phyloP scores from a whole-genome alignment of 495 filamentous ascomycete genomes.

The Aspergillus baeticus region DNA sequence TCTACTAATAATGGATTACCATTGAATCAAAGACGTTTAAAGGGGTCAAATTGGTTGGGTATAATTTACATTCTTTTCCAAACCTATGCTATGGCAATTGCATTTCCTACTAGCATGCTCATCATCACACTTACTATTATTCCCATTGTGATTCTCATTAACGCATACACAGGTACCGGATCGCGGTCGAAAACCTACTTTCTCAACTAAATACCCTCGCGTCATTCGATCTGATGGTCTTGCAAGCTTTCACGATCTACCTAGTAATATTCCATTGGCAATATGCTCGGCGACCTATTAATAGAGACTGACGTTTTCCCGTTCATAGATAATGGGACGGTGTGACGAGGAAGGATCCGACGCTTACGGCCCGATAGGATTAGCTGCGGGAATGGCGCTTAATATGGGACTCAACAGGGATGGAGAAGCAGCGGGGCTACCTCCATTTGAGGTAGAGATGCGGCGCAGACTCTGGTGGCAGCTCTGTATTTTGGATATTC shows the following conservation, averaged over 20 bases:
- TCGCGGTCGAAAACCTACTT: constrained; percentile 66
- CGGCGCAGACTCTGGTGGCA: constrained; percentile 76
- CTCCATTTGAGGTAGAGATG: constrained; percentile 74
- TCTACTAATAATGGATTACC: background rate
- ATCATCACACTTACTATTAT: too few relatives aligned
- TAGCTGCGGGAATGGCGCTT: constrained; percentile 69
- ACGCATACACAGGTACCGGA: constrained; percentile 54
- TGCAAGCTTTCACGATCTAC: constrained; percentile 73
- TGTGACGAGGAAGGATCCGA: constrained; percentile 53
- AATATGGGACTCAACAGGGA: constrained; percentile 70
- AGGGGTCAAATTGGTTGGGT: too few relatives aligned
- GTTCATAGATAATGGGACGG: constrained; percentile 42
- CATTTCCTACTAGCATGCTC: too few relatives aligned
- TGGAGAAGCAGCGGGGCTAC: constrained; percentile 46
- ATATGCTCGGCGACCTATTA: too few relatives aligned
- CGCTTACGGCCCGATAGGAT: constrained; percentile 52
- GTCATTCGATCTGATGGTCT: constrained; percentile 60
- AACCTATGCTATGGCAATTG: too few relatives aligned
- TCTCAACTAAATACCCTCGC: constrained; percentile 62
- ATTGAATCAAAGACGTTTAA: too few relatives aligned
- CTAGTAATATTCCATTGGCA: constrained; percentile 41
- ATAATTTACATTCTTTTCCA: too few relatives aligned
- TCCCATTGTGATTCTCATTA: too few relatives aligned
- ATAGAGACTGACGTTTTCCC: too few relatives aligned
- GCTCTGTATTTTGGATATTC: constrained; percentile 65